Evolutionary conservation across 805 yeast genomes (phyloP).

Genomic region (Metschnikowia lochheadii): DNA sequence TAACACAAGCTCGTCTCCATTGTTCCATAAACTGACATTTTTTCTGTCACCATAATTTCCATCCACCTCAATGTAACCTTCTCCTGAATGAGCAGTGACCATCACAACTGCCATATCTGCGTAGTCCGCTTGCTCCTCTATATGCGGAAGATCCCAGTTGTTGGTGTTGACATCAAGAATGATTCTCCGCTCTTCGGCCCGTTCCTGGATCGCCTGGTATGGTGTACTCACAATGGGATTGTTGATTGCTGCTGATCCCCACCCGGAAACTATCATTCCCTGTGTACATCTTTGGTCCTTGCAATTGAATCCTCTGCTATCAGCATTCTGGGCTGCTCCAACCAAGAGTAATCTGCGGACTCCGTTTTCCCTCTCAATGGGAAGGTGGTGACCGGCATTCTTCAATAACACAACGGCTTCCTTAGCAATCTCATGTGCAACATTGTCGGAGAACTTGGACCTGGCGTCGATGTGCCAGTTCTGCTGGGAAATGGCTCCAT

Average conservation of each 20-base stretch:
- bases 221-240: conserved; percentile 58
- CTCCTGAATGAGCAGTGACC: conserved; percentile 54
- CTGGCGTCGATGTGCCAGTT: conserved; percentile 56
- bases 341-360: conserved; percentile 42
- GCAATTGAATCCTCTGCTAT: conserved; percentile 49
- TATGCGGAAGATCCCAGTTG: conserved; percentile 43
- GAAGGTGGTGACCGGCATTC: conserved; percentile 48
- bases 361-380: conserved; percentile 44
- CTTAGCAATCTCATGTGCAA: conserved; percentile 50
- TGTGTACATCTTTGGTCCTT: conserved; percentile 49
- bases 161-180: conserved; percentile 43
- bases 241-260: conserved; percentile 62
- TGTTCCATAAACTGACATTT: conserved; percentile 52
- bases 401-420: conserved; percentile 57
- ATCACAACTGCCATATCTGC: conserved; percentile 54
- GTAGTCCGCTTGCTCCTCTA: conserved; percentile 42
- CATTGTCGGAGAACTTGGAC: conserved; percentile 42
- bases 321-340: conserved; percentile 51
- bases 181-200: conserved; percentile 45
- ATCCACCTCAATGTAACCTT: conserved; percentile 55
- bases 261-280: conserved; percentile 56
- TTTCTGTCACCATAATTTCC: conserved; percentile 57
- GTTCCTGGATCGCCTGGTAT: conserved; percentile 47
- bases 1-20: conserved; percentile 51
- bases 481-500: conserved; percentile 49